Evolutionary conservation across 345 rosid genomes (phyloP), one percentile per base, ranked within the genome.

Genomic region (Eucalyptus pauciflora): DNA sequence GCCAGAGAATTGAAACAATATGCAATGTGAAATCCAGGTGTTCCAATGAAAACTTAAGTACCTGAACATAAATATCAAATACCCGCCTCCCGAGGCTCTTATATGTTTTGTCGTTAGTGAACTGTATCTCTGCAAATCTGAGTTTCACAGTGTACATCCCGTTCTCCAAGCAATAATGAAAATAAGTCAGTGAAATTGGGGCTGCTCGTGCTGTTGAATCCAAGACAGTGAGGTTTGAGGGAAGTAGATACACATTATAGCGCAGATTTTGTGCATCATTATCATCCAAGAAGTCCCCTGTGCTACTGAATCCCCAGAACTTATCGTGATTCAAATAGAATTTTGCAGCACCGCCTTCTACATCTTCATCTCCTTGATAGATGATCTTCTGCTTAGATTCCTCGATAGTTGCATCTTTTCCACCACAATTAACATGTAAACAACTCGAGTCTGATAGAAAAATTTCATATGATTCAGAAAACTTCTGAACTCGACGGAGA

Each of bases 31-130:
- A 50, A n/a, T 52, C 50, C 60, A 50, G 43, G 46, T n/a, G 50
- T 29, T 50, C 46, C 86, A 20, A 50, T 22, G 37, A 60, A 45
- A 37, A 49, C 41, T 27, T 10, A 41, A 37, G 50, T 89, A 95
- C 96, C 96, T 94, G 96, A 20, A 92, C 90, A 79, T 93, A 92
- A 88, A 95, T 92, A 90, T 95, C 88, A 56, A 94, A 95, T 79
- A 95, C 71, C 49, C 95, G 91, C 90, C 90, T 95, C 50, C 95
- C 95, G 1, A 93, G 92, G 89, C 93, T 91, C 6, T 41, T 8
- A 79, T 88, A 94, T 22, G 95, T 89, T 25, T 87, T 90, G 86
- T 94, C 92, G 48, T 92, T 90, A 37, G 89, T 91, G 87, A 94
- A 92, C 81, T 88, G 88, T 85, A 95, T 94, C 91, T 94, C 95